These are phyloP conservation scores for Carex kokanica DNA, from an alignment of 176 grass and related monocot species.

Conservation along the genomic window DNA sequence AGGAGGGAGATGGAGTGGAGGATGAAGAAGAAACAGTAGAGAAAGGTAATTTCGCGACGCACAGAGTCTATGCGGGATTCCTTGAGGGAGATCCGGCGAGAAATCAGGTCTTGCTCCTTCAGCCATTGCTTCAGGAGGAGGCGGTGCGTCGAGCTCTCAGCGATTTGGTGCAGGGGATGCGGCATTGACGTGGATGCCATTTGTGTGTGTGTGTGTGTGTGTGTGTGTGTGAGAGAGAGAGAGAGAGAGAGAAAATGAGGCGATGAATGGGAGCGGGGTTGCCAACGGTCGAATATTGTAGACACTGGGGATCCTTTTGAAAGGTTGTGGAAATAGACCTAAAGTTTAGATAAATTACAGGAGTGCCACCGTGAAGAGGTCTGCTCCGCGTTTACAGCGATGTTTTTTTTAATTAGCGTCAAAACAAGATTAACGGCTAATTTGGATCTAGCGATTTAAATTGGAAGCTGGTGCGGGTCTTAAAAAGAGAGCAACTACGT, in stretches of 20 bases:
- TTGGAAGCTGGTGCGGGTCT: background rate
- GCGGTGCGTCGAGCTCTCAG: slow-evolving; percentile 59
- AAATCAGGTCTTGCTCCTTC: slow-evolving; percentile 77
- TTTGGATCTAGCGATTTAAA: background rate
- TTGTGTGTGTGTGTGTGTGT: background rate
- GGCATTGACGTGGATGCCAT: slow-evolving; percentile 20
- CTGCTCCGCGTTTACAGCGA: background rate
- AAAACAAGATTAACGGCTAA: slow-evolving; percentile 13
- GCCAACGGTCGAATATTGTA: slow-evolving; percentile 19
- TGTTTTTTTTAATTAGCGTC: background rate
- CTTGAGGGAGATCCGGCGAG: slow-evolving; percentile 66
- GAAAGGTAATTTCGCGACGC: slow-evolving; percentile 61
- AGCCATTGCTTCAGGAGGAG: slow-evolving; percentile 93
- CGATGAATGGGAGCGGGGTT: slow-evolving; percentile 17
- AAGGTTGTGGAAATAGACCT: background rate
- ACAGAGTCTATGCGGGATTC: slow-evolving; percentile 67
- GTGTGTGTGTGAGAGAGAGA: background rate
- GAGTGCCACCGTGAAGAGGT: background rate
- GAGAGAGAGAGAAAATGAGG: background rate
- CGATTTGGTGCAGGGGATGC: slow-evolving; percentile 82
- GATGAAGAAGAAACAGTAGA: slow-evolving; percentile 82
- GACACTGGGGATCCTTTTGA: slow-evolving; percentile 2
- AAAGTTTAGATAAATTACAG: background rate
- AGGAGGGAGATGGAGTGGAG: slow-evolving; percentile 71
- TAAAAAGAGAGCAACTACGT: background rate